Evolutionary conservation across 1,284 basidiomycete species (phyloP).

Genomic region (Sporisorium graminicola): DNA sequence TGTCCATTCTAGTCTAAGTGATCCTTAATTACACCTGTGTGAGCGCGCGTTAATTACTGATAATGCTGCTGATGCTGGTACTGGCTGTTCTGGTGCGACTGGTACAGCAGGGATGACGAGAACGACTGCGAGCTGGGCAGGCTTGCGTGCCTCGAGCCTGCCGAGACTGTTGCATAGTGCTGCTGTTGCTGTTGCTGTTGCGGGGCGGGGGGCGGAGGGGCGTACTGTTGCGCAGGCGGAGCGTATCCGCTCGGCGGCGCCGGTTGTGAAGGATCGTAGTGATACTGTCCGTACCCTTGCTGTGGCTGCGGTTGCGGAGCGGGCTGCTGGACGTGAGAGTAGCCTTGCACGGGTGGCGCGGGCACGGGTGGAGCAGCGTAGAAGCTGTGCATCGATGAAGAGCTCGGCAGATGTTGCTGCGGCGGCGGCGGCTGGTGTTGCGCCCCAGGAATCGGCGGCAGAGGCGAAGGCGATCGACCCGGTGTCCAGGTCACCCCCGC

Average conservation of each 20-base stretch:
- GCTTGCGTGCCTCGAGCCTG: background rate
- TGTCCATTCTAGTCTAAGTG: background rate
- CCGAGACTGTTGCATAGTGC: constrained; percentile 7
- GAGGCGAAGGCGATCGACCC: constrained; percentile 29
- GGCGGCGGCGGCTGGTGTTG: constrained; percentile 23
- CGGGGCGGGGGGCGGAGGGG: constrained; percentile 1
- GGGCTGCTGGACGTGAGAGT: background rate
- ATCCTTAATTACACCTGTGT: background rate
- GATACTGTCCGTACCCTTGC: background rate
- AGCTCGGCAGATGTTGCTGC: constrained; percentile 7
- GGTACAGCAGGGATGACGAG: constrained; percentile 22
- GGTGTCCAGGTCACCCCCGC: constrained; percentile 11
- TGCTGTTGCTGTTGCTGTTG: background rate
- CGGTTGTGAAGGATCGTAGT: constrained; percentile 4
- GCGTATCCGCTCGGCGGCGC: constrained; percentile 4
- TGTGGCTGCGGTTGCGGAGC: background rate
- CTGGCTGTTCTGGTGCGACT: constrained; percentile 24
- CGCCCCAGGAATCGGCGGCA: constrained; percentile 27
- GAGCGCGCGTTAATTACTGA: no score
- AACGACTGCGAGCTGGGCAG: constrained; percentile 5
- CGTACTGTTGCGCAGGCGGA: constrained; percentile 8
- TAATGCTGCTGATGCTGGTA: constrained; percentile 20
- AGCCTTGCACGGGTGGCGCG: background rate
- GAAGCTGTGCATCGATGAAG: constrained; percentile 13
- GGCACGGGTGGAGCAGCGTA: constrained; percentile 10